Evolutionary conservation across 805 yeast genomes (phyloP), one percentile per base, ranked within the genome.

Genomic region (Candida yuanshanica): DNA sequence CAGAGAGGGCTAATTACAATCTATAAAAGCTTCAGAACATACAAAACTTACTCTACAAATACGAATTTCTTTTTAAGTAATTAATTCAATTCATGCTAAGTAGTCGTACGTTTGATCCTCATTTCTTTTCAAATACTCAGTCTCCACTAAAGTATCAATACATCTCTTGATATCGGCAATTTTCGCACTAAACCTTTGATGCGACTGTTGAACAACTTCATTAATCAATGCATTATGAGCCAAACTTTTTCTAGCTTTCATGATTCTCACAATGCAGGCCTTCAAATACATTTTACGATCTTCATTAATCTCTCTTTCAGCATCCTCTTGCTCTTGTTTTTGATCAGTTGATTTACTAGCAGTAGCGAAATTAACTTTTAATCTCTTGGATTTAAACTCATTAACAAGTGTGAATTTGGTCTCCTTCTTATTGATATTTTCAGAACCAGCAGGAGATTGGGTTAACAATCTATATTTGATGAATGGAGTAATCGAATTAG

Each of bases 211-310:
- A 53, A 87, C 81, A 33, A 90, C 91, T 61, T 91, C 98, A 52
- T 83, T 86, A 33, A 89, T 81, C 54, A 91, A 72, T 41, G 80
- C 81, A 37, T 81, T 83, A 59, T 90, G 97, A 49, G 78, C 77
- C 53, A 87, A 69, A 34, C 71, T 72, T 61, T 89, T 85, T 57
- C 96, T 75, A 1, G 96, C 90, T 68, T 91, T 91, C 98, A 91
- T 93, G 57, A 91, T 86, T 55, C 99, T 76, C 31, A 91, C 98
- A 64, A 93, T 88, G 56, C 95, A 86, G 2, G 98, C 96, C 57
- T 88, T 86, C 53, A 93, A 70, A 65, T 81, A 82, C 57, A 84
- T 79, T 64, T 83, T 83, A 58, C 96, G 77, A 46, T 89, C 89
- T 55, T 88, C 93, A 53, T 82, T 88, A 37, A 91, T 79, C 56